Percentiles rank a stretch among this genome's conserved stretches.
phyloP scores from a whole-genome alignment of 2,329 filamentous ascomycete genomes.

The Diaporthe velutina region DNA sequence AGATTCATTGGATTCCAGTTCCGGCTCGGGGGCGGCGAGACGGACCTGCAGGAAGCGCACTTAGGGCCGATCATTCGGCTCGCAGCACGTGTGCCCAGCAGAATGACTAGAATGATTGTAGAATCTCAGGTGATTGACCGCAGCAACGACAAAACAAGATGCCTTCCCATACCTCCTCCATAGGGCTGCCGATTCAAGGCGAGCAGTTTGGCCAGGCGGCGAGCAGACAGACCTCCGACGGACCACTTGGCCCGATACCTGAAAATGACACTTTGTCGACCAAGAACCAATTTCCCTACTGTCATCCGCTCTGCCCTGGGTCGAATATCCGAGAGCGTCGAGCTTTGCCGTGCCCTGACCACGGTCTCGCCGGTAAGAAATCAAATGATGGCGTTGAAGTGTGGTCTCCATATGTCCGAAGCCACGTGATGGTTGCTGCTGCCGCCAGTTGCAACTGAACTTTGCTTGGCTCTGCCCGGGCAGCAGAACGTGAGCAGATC shows the following conservation, averaged over 20 bases:
- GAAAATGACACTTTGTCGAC: neutral
- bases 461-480: neutral
- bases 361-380: neutral
- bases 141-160: neutral
- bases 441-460: neutral
- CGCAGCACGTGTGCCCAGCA: constrained; percentile 10
- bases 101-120: too few species aligned
- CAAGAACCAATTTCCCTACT: neutral
- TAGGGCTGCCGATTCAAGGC: neutral
- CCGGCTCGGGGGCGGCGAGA: constrained; percentile 5
- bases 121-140: neutral
- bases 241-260: neutral
- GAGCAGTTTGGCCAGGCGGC: neutral
- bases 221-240: too few species aligned
- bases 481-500: neutral
- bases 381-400: neutral
- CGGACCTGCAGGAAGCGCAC: constrained; percentile 8
- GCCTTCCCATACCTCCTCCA: neutral
- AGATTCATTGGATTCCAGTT: constrained; percentile 31
- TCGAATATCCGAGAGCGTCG: neutral
- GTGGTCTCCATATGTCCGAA: neutral
- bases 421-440: neutral
- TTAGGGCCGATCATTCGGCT: neutral
- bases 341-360: neutral
- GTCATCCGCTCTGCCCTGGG: neutral